Percentiles rank a stretch among this genome's conserved stretches.
phyloP scores from a whole-genome alignment of 2,329 filamentous ascomycete species.

The Plenodomus lindquistii region DNA sequence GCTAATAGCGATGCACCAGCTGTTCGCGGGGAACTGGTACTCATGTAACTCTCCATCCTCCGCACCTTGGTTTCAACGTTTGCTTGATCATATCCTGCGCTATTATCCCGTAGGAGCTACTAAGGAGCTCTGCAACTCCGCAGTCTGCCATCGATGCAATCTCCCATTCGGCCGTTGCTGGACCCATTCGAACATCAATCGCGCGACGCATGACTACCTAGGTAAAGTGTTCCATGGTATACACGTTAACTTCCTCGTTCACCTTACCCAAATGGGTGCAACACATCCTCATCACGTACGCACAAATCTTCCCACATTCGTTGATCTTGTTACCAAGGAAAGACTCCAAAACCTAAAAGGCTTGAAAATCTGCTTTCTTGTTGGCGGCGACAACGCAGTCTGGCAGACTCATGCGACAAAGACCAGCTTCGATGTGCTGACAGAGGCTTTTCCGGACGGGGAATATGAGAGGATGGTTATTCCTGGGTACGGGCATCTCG shows the following conservation, averaged over 20 bases:
- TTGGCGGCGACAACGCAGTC: slow-evolving; percentile 53
- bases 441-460: slow-evolving; percentile 54
- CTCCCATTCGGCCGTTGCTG: slow-evolving; percentile 65
- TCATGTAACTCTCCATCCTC: slow-evolving; percentile 6
- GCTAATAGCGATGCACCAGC: neutral
- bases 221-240: slow-evolving; percentile 60
- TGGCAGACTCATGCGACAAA: slow-evolving; percentile 59
- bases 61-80: slow-evolving; percentile 12
- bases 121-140: slow-evolving; percentile 64
- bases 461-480: slow-evolving; percentile 59
- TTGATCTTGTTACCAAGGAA: slow-evolving; percentile 6
- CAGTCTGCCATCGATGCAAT: slow-evolving; percentile 63
- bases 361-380: slow-evolving; percentile 16
- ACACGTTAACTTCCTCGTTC: slow-evolving; percentile 60
- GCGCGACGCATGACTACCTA: slow-evolving; percentile 58
- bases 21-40: slow-evolving; percentile 15
- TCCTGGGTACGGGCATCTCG: slow-evolving; percentile 63
- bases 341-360: slow-evolving; percentile 12
- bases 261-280: slow-evolving; percentile 61
- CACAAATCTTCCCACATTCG: slow-evolving; percentile 6
- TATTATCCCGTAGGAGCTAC: slow-evolving; percentile 58
- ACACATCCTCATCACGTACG: slow-evolving; percentile 8
- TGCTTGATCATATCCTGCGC: slow-evolving; percentile 54
- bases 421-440: slow-evolving; percentile 58
- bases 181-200: slow-evolving; percentile 68